Evolutionary conservation across 768 basidiomycete genomes (phyloP).

Genomic region (Suillus luteus): DNA sequence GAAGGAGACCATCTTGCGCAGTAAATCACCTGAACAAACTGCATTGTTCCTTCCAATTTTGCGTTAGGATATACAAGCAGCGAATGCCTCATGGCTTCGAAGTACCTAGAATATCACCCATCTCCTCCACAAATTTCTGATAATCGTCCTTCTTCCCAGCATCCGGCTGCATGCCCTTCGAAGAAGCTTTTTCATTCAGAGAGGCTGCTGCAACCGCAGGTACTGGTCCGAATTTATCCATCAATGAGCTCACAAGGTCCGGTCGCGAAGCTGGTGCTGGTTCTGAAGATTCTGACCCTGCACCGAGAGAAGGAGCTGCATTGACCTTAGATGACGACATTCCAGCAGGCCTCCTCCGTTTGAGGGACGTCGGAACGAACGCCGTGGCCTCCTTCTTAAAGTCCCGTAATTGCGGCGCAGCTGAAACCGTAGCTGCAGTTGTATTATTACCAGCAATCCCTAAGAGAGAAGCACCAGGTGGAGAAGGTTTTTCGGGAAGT

Average conservation of each 20-base stretch:
- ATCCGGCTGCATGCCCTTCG: constrained; percentile 22
- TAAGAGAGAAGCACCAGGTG: constrained; percentile 37
- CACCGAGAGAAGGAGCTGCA: constrained; percentile 61
- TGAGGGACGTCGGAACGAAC: constrained; percentile 83
- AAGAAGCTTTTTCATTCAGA: constrained; percentile 18
- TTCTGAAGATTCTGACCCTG: constrained; percentile 28
- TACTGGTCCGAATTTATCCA: constrained; percentile 56
- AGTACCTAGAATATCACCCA: constrained; percentile 62
- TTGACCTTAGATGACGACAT: constrained; percentile 50
- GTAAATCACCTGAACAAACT: not conserved
- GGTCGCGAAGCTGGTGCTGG: constrained; percentile 48
- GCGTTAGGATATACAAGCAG: not conserved
- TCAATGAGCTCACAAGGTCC: constrained; percentile 65
- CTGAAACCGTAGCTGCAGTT: constrained; percentile 72
- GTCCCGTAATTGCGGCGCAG: constrained; percentile 87
- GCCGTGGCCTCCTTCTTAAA: constrained; percentile 93
- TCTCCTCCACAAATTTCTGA: constrained; percentile 74
- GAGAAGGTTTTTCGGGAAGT: constrained; percentile 43
- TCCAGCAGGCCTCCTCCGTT: constrained; percentile 61
- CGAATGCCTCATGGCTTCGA: constrained; percentile 17
- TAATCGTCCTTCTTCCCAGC: constrained; percentile 66
- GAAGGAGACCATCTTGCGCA: not conserved
- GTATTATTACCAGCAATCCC: constrained; percentile 37
- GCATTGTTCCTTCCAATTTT: not conserved
- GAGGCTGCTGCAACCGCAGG: constrained; percentile 25